Conservation (phyloP, 345 rosid genomes). For the Syzygium aromaticum region DNA sequence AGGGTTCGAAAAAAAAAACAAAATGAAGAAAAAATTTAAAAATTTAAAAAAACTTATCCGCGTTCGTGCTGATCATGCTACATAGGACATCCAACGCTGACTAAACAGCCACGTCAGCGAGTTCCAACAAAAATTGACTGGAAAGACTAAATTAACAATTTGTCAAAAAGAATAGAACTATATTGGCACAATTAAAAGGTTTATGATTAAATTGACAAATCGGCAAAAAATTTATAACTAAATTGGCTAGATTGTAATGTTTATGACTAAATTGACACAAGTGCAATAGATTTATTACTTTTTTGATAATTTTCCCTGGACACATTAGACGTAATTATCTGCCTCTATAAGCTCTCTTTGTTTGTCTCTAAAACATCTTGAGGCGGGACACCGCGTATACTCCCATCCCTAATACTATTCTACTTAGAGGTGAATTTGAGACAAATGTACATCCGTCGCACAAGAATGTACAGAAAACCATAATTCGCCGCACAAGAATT, state of each 20-base stretch:
- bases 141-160: not conserved
- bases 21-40: not conserved
- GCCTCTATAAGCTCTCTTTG: not conserved
- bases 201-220: not conserved
- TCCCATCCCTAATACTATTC: not conserved
- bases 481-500: too few relatives aligned
- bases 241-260: not conserved
- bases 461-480: too few relatives aligned
- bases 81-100: accelerated
- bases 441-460: too few relatives aligned
- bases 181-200: not conserved
- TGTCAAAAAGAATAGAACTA: accelerated
- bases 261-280: not conserved
- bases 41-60: not conserved
- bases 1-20: not conserved
- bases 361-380: not conserved
- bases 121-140: not conserved
- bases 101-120: not conserved
- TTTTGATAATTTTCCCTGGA: not conserved
- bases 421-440: not conserved
- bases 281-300: not conserved
- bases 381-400: not conserved
- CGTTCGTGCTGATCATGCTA: accelerated
- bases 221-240: accelerated
- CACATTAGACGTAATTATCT: not conserved